Base-by-base conservation (phyloP, 495 filamentous ascomycete species). In the Aspergillus avenaceus region DNA sequence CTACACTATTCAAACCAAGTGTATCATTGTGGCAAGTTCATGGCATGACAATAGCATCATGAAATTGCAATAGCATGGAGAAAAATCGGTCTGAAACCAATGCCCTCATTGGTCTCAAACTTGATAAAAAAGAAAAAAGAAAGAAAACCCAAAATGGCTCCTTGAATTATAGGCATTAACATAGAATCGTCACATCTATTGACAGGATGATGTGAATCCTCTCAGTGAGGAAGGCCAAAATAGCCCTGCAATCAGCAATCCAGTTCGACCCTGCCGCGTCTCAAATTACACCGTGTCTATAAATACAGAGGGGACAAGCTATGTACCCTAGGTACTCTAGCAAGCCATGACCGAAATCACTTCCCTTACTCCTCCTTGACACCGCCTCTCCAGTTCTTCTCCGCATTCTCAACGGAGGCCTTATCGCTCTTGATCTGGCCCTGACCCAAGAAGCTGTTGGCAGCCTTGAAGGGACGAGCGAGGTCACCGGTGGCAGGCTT, bases 381-480 rank as follows among this genome's bases (percentile, higher is more conserved):
- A 67, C 90, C 90, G 47, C 90, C 90, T 41, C 85, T 83, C 57
- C 86, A 89, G 56, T 87, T 84, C 72, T 85, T 86, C 80, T 95
- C 90, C 22, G 90, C 90, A 26, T 78, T 79, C 76, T 90, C 88
- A 49, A 98, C 82, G 55, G 88, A 86, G 77, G 95, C 96, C 87
- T 96, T 96, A 70, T 98, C 93, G 67, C 86, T 91, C 78, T 93
- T 91, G 58, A 85, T 77, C 48, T 87, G 79, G 23, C 82, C 85
- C 59, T 78, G 74, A 56, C 78, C 79, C 87, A 95, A 87, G 61
- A 96, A 78, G 31, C 92, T 91, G 51, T 81, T 84, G 43, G 78
- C 69, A 45, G 79, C 78, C 86, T 98, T 98, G 84, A 91, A 98
- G 56, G 93, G 93, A 50, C 93, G 81, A 82, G 91, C 90, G 54